A percentile compares a stretch with the other conserved stretches of the same genome.
Evolutionary conservation across 331 rosid genomes (phyloP).

Genomic region (Acacia concinna): DNA sequence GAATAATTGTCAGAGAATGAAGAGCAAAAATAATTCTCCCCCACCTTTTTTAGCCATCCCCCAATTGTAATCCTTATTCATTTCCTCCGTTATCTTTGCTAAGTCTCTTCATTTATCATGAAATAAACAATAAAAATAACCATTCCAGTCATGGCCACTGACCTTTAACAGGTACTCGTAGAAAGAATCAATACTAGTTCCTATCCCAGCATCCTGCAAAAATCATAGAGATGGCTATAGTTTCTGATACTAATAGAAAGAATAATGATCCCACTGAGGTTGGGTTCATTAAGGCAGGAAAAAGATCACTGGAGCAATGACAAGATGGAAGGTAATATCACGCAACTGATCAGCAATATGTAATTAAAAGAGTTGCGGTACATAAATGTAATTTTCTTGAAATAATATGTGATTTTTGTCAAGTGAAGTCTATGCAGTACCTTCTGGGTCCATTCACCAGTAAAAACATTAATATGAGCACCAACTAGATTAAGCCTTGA

Average conservation of each 20-base stretch:
- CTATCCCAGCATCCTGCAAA: constrained; percentile 97
- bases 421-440: constrained; percentile 49
- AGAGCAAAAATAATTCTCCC: not conserved
- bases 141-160: constrained; percentile 36
- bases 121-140: not conserved
- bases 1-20: not conserved
- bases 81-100: not conserved
- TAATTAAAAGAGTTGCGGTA: not conserved
- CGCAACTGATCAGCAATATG: constrained; percentile 10
- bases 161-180: constrained; percentile 96
- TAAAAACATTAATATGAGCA: constrained; percentile 96
- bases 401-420: constrained; percentile 4
- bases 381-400: not conserved
- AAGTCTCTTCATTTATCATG: not conserved
- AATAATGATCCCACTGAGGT: constrained; percentile 7
- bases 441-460: constrained; percentile 99
- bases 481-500: constrained; percentile 94
- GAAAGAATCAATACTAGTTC: constrained; percentile 97
- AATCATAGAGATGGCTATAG: constrained; percentile 33
- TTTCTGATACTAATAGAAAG: not conserved
- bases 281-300: constrained; percentile 2
- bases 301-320: not conserved
- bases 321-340: not conserved
- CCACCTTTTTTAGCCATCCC: not conserved
- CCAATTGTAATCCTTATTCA: not conserved